Evolutionary conservation across 2,329 filamentous ascomycete genomes (phyloP), one percentile per base, ranked within the genome.

Genomic region (Aaosphaeria pasadenensis): DNA sequence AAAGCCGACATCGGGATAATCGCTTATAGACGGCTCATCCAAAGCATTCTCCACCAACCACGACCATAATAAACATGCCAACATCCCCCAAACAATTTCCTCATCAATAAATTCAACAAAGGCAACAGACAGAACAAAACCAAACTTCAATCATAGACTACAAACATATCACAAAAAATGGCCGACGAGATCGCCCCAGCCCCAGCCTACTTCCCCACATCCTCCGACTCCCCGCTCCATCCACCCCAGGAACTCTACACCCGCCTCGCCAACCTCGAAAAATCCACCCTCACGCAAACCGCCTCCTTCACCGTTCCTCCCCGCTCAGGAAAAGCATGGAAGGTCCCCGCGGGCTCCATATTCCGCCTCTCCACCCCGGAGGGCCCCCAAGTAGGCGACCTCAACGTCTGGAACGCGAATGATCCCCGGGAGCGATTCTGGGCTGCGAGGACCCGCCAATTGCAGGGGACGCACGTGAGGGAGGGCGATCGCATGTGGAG

Each of bases 361-460:
- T 81, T 89, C 51, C 82, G 84, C 11, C 84, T 95, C 52, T 87
- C 83, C 48, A 92, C 89, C 0, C 88, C 88, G 0, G 75, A 85
- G 46, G 89, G 89, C 0, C 83, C 89, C 0, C 89, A 95, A 42
- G 88, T 95, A 43, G 87, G 88, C 46, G 89, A 94, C 59, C 73
- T 94, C 13, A 95, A 95, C 67, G 79, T 94, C 58, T 95, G 88
- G 87, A 89, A 87, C 58, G 76, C 78, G 5, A 73, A 84, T 53
- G 91, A 94, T 67, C 86, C 88, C 0, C 81, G 88, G 11, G 89
- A 95, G 66, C 79, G 84, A 39, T 89, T 95, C 74, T 95, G 89
- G 89, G 89, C 89, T 1, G 77, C 83, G 1, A 81, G 89, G 35
- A 94, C 89, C 9, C 80, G 85, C 49, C 89, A 95, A 66, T 78